phyloP scores from a whole-genome alignment of 2,329 filamentous ascomycete species.

The Aspergillus japonicus region DNA sequence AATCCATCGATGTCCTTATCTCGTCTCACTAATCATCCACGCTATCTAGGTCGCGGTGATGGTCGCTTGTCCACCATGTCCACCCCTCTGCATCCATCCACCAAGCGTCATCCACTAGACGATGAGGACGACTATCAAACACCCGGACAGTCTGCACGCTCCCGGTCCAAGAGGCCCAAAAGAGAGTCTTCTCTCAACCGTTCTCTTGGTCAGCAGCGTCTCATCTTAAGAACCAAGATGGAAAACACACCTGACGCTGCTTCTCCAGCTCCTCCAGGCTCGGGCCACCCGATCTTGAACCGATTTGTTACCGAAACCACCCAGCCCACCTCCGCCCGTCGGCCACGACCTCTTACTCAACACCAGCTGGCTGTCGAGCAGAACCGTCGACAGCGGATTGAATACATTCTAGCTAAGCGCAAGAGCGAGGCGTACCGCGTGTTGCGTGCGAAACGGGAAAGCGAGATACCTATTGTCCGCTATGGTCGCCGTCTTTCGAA shows the following conservation, averaged over 20 bases:
- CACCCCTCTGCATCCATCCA: conserved; percentile 40
- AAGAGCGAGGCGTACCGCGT: conserved; percentile 39
- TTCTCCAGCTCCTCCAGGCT: conserved; percentile 46
- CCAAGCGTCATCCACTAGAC: conserved; percentile 29
- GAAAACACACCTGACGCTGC: conserved; percentile 43
- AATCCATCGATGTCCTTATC: not conserved
- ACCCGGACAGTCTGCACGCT: conserved; percentile 36
- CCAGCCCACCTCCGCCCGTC: conserved; percentile 34
- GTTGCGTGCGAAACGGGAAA: conserved; percentile 39
- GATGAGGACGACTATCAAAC: conserved; percentile 46
- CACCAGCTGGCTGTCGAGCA: conserved; percentile 52
- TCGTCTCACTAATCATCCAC: not conserved
- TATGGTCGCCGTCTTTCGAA: conserved; percentile 44
- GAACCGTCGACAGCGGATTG: conserved; percentile 49
- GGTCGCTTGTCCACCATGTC: conserved; percentile 33
- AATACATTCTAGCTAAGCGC: conserved; percentile 47
- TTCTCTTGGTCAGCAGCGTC: conserved; percentile 39
- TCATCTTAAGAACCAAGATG: conserved; percentile 46
- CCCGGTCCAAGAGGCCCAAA: conserved; percentile 42
- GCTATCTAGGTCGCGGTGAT: conserved; percentile 19
- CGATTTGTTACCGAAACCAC: conserved; percentile 40
- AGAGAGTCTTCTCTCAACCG: conserved; percentile 38
- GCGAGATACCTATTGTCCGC: conserved; percentile 40
- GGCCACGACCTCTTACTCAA: conserved; percentile 49
- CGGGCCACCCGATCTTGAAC: conserved; percentile 43